Percentiles rank a stretch among this genome's conserved stretches.
These are phyloP conservation scores for Fusarium haematococcum DNA, from an alignment of 2,329 filamentous ascomycete species.

Conservation along the genomic window DNA sequence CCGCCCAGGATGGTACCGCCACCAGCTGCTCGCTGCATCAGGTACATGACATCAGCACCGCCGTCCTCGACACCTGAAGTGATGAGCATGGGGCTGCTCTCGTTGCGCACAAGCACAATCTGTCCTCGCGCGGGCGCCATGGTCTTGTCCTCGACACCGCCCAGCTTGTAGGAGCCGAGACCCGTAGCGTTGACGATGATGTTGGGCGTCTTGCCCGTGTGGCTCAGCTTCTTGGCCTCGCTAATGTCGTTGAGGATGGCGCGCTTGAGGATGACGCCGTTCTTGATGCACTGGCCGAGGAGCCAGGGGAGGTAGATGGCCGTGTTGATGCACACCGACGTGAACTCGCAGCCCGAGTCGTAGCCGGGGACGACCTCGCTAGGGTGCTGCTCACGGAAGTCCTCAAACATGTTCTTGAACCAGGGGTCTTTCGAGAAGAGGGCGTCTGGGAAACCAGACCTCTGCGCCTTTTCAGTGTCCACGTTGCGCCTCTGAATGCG, in stretches of 20 bases:
- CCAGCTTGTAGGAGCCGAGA: slow-evolving; percentile 78
- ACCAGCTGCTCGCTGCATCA: slow-evolving; percentile 83
- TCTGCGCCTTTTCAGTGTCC: slow-evolving; percentile 59
- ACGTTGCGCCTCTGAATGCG: slow-evolving; percentile 68
- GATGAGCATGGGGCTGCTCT: slow-evolving; percentile 75
- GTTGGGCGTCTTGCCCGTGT: slow-evolving; percentile 69
- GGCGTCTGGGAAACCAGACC: slow-evolving; percentile 65
- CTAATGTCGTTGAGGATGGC: slow-evolving; percentile 75
- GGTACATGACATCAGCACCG: slow-evolving; percentile 78
- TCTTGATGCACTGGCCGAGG: slow-evolving; percentile 79
- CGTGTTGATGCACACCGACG: slow-evolving; percentile 91
- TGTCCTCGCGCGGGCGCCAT: slow-evolving; percentile 86
- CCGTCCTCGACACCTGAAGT: slow-evolving; percentile 81
- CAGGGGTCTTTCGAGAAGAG: slow-evolving; percentile 76
- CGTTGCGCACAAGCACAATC: slow-evolving; percentile 85
- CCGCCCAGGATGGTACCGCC: slow-evolving; percentile 91
- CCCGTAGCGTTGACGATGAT: slow-evolving; percentile 89
- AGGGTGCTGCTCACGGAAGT: slow-evolving; percentile 73
- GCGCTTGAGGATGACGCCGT: slow-evolving; percentile 76
- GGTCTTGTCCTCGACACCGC: slow-evolving; percentile 81
- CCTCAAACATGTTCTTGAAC: slow-evolving; percentile 78
- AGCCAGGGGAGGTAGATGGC: slow-evolving; percentile 90
- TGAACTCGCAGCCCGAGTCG: slow-evolving; percentile 81
- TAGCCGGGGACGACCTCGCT: slow-evolving; percentile 71
- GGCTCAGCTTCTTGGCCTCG: slow-evolving; percentile 68